Percentiles rank a stretch among this genome's conserved stretches.
phyloP scores from a whole-genome alignment of 2,329 filamentous ascomycete species.

The Colletotrichum siamense region DNA sequence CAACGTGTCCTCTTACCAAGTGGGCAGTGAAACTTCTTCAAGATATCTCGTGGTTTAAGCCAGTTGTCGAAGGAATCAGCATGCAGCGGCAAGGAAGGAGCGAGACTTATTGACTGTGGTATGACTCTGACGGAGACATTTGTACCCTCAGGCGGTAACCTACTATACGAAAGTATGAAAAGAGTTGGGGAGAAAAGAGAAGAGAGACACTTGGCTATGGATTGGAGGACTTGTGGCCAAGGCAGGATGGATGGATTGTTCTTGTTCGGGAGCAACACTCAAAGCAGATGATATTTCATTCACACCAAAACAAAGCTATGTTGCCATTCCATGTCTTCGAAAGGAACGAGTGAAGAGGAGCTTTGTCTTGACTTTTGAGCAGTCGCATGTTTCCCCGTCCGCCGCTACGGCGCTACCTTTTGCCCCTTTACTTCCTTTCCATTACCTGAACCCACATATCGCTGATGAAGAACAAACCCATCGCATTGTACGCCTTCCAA shows the following conservation, averaged over 20 bases:
- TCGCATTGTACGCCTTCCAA: constrained; percentile 29
- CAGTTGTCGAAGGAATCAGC: accelerated
- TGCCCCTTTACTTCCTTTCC: constrained; percentile 19
- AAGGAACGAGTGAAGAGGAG: background rate
- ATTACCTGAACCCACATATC: constrained; percentile 38
- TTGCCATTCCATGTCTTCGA: background rate
- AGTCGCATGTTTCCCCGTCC: too few species aligned
- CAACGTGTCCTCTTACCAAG: background rate
- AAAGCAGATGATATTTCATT: background rate
- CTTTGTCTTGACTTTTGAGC: too few species aligned
- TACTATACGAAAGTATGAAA: background rate
- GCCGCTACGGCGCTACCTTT: too few species aligned
- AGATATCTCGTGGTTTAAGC: background rate
- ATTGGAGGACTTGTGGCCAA: background rate
- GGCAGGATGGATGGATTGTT: background rate
- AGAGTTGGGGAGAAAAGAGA: background rate
- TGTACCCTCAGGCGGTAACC: background rate
- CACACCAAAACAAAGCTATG: background rate
- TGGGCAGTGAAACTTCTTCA: background rate
- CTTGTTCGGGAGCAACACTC: background rate
- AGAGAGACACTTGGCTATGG: background rate
- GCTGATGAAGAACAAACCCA: constrained; percentile 34
- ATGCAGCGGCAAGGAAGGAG: background rate
- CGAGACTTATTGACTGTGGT: accelerated
- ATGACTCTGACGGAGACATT: background rate